Evolutionary conservation across 176 grass and related monocot species (phyloP), one percentile per base, ranked within the genome.

Genomic region (Oryza coarctata): DNA sequence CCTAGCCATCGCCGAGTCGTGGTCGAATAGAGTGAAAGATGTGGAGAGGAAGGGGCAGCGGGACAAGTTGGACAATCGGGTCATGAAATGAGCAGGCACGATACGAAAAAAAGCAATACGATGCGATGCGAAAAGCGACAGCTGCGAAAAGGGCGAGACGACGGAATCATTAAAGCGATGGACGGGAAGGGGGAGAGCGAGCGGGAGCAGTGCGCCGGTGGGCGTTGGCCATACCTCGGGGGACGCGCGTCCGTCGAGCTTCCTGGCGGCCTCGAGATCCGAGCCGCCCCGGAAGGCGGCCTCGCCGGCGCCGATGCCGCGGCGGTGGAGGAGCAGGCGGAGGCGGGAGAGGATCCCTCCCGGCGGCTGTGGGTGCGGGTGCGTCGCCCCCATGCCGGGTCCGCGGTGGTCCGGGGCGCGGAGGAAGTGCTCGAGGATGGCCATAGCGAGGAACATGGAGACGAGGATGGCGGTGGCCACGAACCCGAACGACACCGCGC

Each of bases 361-460:
- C 29, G 43, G 76, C 17, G 27, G 41, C 67, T 25, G 55, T 60
- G 49, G 70, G 45, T 10, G 80, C 77, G 29, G 28, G 35, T 11
- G 41, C 35, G 60, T 62, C 69, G 26, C 45, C 26, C 35, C 68
- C 23, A 64, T 43, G 26, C 15, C 41, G n/a, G 9, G 52, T 70
- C 70, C 20, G 69, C 81, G 67, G 50, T 55, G 50, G 31, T 23
- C 70, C 12, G 87, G 87, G 31, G 18, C 31, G 0, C 90, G 86
- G 55, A 98, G 90, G 78, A 98, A 98, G 82, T 94, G 92, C 82
- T 95, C 92, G 75, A 98, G 84, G 29, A 98, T 86, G 71, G 92
- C 95, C 92, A 98, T 95, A 79, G 91, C 82, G 68, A 98, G 95
- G 88, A 98, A 98, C 95, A 98, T 95, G 75, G 92, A 98, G 44